Evolutionary conservation across 129 eudicot genomes (phyloP), one percentile per base, ranked within the genome.

Genomic region (Arctium minus): DNA sequence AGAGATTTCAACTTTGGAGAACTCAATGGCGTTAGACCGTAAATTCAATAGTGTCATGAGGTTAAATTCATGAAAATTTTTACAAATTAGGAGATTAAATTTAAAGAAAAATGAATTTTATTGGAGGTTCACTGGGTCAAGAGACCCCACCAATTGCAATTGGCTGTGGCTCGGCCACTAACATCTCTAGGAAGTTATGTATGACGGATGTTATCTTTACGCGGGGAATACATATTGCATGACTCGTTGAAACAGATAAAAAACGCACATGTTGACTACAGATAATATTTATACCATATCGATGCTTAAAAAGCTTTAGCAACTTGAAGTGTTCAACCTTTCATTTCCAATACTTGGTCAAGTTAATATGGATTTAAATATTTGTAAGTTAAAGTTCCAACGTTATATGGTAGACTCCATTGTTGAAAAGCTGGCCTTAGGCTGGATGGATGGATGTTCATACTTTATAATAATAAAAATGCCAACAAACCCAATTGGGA

Each of bases 331-430:
- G 29, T 79, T 84, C 50, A 84, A 72, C 75, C 1, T 79, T 79
- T 29, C 70, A 79, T 84, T 84, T 76, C 84, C 80, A 15, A 79
- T 22, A 46, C 12, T 33, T 79, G 80, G 87, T 84, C 87, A 67
- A 74, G 46, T 13, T 22, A 32, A 1, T 65, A 32, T 64, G 75
- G 6, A 79, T 64, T 72, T 18, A 65, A 84, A 79, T 84, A 84
- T 8, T 64, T 64, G 3, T n/a, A 65, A 84, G 15, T 79, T 84
- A 79, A 42, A 84, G 87, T 84, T 83, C 87, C 87, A 65, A 84
- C 69, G 77, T 74, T 84, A 84, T 84, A 60, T 77, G 79, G 78
- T 83, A 72, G 68, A 84, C 80, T 73, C 74, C 70, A 84, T 71
- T 67, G 75, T 83, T 53, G 27, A 60, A 78, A 65, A 84, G 83